Evolutionary conservation across 2,329 filamentous ascomycete genomes (phyloP).

Genomic region (Xenosphaeropsis pyriputrescens): DNA sequence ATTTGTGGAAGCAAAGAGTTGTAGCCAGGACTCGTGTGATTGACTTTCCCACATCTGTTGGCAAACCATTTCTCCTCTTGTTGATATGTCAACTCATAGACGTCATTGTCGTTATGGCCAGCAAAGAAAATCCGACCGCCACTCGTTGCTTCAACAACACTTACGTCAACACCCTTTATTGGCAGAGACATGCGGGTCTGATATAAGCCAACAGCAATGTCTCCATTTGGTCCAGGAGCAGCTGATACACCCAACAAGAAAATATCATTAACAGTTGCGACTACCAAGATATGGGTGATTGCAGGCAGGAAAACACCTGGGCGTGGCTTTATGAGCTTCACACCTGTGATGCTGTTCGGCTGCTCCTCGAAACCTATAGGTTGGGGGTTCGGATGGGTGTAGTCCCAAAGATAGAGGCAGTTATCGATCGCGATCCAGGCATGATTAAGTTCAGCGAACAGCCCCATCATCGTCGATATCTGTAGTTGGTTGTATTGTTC

Average conservation of each 20-base stretch:
- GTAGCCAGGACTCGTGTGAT: constrained; percentile 68
- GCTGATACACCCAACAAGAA: constrained; percentile 75
- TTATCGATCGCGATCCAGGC: constrained; percentile 96
- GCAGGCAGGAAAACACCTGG: constrained; percentile 73
- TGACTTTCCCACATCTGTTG: constrained; percentile 73
- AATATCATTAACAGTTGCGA: constrained; percentile 77
- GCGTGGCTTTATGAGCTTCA: constrained; percentile 75
- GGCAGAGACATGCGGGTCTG: constrained; percentile 76
- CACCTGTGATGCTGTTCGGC: constrained; percentile 74
- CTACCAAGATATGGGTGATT: constrained; percentile 78
- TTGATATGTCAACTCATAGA: constrained; percentile 91
- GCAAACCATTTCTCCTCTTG: constrained; percentile 97
- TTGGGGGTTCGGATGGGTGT: constrained; percentile 81
- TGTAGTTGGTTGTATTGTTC: constrained; percentile 82
- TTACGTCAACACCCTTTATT: constrained; percentile 62
- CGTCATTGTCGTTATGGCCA: constrained; percentile 65
- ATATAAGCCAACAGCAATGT: constrained; percentile 64
- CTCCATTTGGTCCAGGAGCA: constrained; percentile 49
- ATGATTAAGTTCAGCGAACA: constrained; percentile 89
- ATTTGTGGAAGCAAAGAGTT: constrained; percentile 46
- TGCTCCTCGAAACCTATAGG: constrained; percentile 87
- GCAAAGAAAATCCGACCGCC: constrained; percentile 90
- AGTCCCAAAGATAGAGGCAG: constrained; percentile 94
- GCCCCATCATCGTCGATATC: constrained; percentile 82
- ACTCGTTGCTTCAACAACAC: constrained; percentile 65